Conservation (phyloP, 2,329 filamentous ascomycete species). For the Pseudogymnoascus sp. region DNA sequence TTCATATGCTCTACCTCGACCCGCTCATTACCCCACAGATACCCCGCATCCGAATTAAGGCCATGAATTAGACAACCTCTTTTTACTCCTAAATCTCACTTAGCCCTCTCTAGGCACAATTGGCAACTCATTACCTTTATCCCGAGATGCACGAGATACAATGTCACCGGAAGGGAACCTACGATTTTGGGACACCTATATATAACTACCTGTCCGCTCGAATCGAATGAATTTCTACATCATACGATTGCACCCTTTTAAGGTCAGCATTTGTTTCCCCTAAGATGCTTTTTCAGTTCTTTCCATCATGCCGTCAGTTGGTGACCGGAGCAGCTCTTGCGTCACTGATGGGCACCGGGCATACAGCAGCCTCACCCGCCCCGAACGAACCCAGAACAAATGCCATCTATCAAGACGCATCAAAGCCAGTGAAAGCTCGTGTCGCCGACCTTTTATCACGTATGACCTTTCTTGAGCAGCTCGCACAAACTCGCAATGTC, state of each 20-base stretch:
- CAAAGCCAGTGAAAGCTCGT: neutral
- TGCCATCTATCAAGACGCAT: neutral
- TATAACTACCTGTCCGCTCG: neutral
- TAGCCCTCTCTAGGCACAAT: neutral
- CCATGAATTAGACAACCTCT: neutral
- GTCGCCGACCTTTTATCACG: neutral
- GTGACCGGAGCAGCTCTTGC: neutral
- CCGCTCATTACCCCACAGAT: neutral
- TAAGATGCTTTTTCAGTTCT: neutral
- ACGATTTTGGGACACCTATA: neutral
- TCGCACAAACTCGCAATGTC: neutral
- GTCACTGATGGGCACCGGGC: neutral
- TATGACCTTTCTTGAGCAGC: neutral
- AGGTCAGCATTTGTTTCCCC: neutral
- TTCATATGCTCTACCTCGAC: neutral
- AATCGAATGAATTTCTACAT: neutral
- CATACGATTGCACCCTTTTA: neutral
- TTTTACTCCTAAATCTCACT: neutral
- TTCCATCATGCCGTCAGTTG: neutral
- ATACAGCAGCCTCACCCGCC: neutral
- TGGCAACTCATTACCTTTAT: neutral
- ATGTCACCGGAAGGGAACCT: neutral
- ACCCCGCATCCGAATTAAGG: neutral
- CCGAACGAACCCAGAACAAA: neutral
- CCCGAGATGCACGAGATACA: neutral